These are phyloP conservation scores for Penicillium freii DNA, from an alignment of 2,329 filamentous ascomycete species.

Conservation along the genomic window DNA sequence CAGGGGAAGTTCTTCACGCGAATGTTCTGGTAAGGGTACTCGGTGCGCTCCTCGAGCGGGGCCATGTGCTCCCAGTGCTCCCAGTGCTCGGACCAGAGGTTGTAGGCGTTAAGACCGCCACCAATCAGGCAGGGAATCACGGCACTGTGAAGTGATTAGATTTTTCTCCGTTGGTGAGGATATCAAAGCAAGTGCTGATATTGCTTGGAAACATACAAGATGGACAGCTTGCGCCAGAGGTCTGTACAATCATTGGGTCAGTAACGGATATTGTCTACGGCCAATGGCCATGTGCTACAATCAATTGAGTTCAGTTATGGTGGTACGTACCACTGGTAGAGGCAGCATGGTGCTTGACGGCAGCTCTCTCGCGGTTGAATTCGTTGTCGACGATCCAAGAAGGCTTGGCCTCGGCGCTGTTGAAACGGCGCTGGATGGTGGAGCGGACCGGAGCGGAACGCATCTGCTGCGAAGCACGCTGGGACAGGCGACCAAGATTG, in stretches of 20 bases:
- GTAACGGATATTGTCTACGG: conserved; percentile 7
- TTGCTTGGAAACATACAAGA: conserved; percentile 70
- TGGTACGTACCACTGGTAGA: conserved; percentile 71
- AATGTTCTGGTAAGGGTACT: conserved; percentile 98
- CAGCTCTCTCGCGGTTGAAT: conserved; percentile 88
- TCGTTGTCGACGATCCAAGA: conserved; percentile 72
- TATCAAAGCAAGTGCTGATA: neutral
- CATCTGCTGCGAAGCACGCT: conserved; percentile 62
- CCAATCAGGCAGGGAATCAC: conserved; percentile 71
- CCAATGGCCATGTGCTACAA: too few relatives aligned
- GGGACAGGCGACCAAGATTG: conserved; percentile 59
- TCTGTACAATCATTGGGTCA: conserved; percentile 54
- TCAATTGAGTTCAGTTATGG: conserved; percentile 8
- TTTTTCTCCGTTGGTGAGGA: neutral
- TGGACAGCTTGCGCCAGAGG: conserved; percentile 91
- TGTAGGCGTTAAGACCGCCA: conserved; percentile 77
- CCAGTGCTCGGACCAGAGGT: conserved; percentile 95
- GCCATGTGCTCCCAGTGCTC: conserved; percentile 86
- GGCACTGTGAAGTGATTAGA: conserved; percentile 54
- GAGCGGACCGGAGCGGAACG: conserved; percentile 56
- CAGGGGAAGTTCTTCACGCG: conserved; percentile 93
- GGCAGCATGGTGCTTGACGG: conserved; percentile 86
- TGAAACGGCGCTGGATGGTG: conserved; percentile 67
- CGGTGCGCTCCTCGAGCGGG: conserved; percentile 82
- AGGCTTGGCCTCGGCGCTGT: conserved; percentile 60